Evolutionary conservation across 257 asterid species (phyloP).

Genomic region (Gardenia jasminoides): DNA sequence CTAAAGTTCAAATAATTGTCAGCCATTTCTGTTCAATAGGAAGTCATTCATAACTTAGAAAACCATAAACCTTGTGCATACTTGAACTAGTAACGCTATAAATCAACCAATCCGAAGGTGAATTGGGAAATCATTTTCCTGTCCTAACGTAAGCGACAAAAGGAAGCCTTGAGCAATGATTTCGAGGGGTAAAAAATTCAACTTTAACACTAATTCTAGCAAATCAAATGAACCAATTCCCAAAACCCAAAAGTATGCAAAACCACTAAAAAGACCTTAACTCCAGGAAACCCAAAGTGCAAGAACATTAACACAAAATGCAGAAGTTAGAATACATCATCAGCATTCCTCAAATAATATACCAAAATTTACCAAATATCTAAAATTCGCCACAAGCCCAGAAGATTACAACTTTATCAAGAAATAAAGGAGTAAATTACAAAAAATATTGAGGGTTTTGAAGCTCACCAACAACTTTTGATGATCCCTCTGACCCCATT

Average conservation of each 20-base stretch:
- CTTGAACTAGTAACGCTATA: not conserved
- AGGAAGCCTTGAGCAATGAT: not conserved
- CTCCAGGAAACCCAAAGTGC: not conserved
- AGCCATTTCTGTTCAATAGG: not conserved
- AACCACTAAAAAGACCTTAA: not conserved
- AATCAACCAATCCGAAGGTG: not conserved
- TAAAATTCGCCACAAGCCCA: not conserved
- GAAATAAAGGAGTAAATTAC: not conserved
- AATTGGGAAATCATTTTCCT: not conserved
- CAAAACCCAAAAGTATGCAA: not conserved
- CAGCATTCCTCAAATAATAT: not conserved
- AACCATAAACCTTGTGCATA: not conserved
- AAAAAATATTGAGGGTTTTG: conserved; percentile 1
- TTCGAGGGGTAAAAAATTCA: not conserved
- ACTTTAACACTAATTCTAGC: not conserved
- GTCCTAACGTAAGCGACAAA: not conserved
- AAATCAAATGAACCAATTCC: conserved; percentile 1
- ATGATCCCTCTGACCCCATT: conserved; percentile 66
- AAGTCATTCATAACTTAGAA: not conserved
- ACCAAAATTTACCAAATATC: not conserved
- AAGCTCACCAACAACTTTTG: conserved; percentile 66
- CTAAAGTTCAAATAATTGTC: not conserved
- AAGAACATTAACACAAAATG: not conserved
- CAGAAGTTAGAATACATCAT: not conserved
- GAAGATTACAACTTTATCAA: not conserved